A percentile compares a stretch with the other conserved stretches of the same genome.
Evolutionary conservation across 176 grass and related monocot species (phyloP).

Genomic region (Paspalum vaginatum): DNA sequence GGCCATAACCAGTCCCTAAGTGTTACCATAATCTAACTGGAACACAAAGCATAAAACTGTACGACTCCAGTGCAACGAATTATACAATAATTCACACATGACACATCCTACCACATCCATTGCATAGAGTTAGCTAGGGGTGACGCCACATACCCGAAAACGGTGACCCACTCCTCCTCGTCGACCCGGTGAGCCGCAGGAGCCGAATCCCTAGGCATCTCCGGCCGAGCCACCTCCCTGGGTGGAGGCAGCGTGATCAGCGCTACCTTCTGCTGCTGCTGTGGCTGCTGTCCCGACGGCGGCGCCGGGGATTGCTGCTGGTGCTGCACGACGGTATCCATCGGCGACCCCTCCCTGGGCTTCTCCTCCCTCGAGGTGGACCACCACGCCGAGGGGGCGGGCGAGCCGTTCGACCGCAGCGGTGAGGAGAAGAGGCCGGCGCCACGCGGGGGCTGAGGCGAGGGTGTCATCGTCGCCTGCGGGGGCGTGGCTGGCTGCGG

Average conservation of each 20-base stretch:
- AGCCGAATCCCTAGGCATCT: slow-evolving; percentile 58
- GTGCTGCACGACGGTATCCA: slow-evolving; percentile 66
- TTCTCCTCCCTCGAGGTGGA: slow-evolving; percentile 51
- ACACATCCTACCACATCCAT: not conserved
- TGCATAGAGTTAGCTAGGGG: not conserved
- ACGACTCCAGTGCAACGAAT: slow-evolving; percentile 10
- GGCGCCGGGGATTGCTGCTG: slow-evolving; percentile 49
- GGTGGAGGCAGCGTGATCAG: slow-evolving; percentile 74
- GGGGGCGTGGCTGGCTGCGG: slow-evolving; percentile 33
- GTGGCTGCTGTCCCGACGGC: slow-evolving; percentile 33
- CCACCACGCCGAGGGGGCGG: slow-evolving; percentile 48
- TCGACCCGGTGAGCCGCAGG: slow-evolving; percentile 54
- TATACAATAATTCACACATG: not conserved
- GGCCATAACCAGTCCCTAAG: not conserved
- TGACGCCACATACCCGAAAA: slow-evolving; percentile 66
- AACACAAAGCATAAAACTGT: not conserved
- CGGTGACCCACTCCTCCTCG: slow-evolving; percentile 86
- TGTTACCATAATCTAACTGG: not conserved
- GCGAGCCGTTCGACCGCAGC: slow-evolving; percentile 49
- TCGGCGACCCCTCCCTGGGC: slow-evolving; percentile 53
- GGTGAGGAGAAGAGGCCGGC: slow-evolving; percentile 46
- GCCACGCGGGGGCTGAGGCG: slow-evolving; percentile 38
- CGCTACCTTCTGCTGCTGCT: slow-evolving; percentile 53
- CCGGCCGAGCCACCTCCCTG: slow-evolving; percentile 75
- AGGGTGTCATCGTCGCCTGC: slow-evolving; percentile 43